Evolutionary conservation across 345 rosid genomes (phyloP).

Genomic region (Eucalyptus sp.): DNA sequence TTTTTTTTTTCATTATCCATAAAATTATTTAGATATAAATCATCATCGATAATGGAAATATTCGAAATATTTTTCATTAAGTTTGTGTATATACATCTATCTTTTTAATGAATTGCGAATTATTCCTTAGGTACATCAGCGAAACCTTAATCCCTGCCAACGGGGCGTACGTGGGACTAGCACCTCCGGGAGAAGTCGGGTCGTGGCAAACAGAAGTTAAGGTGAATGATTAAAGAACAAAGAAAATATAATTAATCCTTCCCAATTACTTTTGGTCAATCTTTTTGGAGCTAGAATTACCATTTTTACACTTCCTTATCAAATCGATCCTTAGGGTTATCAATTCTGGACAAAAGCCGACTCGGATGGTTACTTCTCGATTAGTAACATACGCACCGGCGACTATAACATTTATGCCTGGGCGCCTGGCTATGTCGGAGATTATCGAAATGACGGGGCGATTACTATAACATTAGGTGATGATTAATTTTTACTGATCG

Average conservation of each 20-base stretch:
- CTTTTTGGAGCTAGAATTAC: fast-evolving
- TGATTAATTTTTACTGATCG: not conserved
- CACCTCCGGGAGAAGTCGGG: slow-evolving; percentile 67
- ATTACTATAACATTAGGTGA: slow-evolving; percentile 52
- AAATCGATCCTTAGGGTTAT: slow-evolving; percentile 26
- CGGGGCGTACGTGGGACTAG: slow-evolving; percentile 65
- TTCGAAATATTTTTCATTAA: not conserved
- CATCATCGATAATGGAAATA: too few species aligned
- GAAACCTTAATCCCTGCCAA: slow-evolving; percentile 21
- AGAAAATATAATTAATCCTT: not conserved
- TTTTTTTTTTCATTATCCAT: too few species aligned
- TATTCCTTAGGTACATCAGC: slow-evolving; percentile 8
- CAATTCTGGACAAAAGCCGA: slow-evolving; percentile 79
- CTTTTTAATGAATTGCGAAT: not conserved
- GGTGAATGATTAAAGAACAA: slow-evolving; percentile 1
- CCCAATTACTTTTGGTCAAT: not conserved
- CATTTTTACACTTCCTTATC: not conserved
- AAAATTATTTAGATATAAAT: too few species aligned
- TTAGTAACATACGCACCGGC: slow-evolving; percentile 33
- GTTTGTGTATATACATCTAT: not conserved
- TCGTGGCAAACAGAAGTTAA: slow-evolving; percentile 85
- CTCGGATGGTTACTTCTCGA: slow-evolving; percentile 36
- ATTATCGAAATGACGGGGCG: slow-evolving; percentile 24
- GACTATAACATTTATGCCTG: slow-evolving; percentile 60
- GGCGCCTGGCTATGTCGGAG: slow-evolving; percentile 66